Percentiles rank a stretch among this genome's conserved stretches.
Conservation (phyloP, 2,329 filamentous ascomycete genomes). For the Xylaria sp. region DNA sequence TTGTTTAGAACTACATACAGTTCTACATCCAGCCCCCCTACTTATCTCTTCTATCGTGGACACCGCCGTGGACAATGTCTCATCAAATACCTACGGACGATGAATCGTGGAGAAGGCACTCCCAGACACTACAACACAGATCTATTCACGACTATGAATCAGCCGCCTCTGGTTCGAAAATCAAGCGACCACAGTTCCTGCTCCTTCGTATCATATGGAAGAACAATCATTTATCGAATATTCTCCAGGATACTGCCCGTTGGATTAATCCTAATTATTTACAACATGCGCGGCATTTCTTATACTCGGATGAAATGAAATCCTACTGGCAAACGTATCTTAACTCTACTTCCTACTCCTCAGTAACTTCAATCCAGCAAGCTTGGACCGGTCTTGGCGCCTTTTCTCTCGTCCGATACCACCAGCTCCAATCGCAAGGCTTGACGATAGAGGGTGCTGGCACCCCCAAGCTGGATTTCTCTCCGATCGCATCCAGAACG, state of each 20-base stretch:
- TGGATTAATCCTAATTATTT: not conserved
- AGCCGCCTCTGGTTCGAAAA: not conserved
- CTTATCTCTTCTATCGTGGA: not conserved
- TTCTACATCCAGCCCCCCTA: too few species aligned
- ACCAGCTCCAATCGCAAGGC: constrained; percentile 1
- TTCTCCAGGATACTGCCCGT: not conserved
- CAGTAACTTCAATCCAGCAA: not conserved
- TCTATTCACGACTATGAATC: constrained; percentile 5
- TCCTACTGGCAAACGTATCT: not conserved
- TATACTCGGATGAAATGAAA: not conserved
- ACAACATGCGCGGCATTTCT: not conserved
- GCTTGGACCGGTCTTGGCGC: not conserved
- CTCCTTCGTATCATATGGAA: constrained; percentile 7
- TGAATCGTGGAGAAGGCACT: not conserved
- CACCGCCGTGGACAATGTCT: not conserved
- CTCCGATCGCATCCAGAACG: constrained; percentile 8
- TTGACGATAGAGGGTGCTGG: not conserved
- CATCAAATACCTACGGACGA: not conserved
- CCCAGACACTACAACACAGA: not conserved
- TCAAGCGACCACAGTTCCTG: not conserved
- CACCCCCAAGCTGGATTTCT: constrained; percentile 7
- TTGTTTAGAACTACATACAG: too few species aligned
- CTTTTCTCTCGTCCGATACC: constrained; percentile 10
- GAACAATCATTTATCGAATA: too few species aligned
- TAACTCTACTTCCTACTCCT: not conserved